Base-by-base conservation (phyloP, 2,329 filamentous ascomycete genomes). In the Fusarium secorum region DNA sequence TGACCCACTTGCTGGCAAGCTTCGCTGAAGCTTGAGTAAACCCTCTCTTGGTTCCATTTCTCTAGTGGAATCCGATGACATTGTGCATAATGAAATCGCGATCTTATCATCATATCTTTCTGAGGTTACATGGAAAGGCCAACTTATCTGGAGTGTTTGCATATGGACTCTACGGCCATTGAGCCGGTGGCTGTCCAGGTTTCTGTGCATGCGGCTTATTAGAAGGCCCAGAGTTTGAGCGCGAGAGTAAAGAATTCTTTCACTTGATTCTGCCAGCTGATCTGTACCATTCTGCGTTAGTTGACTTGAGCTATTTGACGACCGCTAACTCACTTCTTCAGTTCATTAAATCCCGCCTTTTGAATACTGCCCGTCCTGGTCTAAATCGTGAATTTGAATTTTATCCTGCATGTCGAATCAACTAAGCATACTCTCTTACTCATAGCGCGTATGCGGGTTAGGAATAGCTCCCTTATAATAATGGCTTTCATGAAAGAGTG, bases 211-310 rank as follows among this genome's bases (percentile, higher is more conserved):
- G n/a, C n/a, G 11, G 32, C 24, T 0, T 30, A 30, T 30, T 3
- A 44, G 10, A 30, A 66, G 17, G 24, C 51, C 18, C 28, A 35
- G 4, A 26, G 22, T 11, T 57, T 67, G 63, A 57, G 49, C 35
- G 13, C 5, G 4, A 66, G 22, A 11, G 65, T 39, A 9, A 62
- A 18, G 26, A 13, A 3, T 10, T 2, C 13, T 4, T 18, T 9
- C 1, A 6, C 3, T 30, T 6, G 4, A 4, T 9, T 4, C 4
- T 9, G 5, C 11, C 0, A 26, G 8, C 3, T 9, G 4, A 1
- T 4, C 9, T 20, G 17, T 18, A 41, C 42, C 5, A 61, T 9
- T 4, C 9, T 18, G 4, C 3, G n/a, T 13, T 18, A 4, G 56
- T 33, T 24, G 28, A 18, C 39, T 54, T 2, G 28, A 49, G 5